Evolutionary conservation across 1,284 basidiomycete species (phyloP).

Genomic region (Cryptococcus sp.): DNA sequence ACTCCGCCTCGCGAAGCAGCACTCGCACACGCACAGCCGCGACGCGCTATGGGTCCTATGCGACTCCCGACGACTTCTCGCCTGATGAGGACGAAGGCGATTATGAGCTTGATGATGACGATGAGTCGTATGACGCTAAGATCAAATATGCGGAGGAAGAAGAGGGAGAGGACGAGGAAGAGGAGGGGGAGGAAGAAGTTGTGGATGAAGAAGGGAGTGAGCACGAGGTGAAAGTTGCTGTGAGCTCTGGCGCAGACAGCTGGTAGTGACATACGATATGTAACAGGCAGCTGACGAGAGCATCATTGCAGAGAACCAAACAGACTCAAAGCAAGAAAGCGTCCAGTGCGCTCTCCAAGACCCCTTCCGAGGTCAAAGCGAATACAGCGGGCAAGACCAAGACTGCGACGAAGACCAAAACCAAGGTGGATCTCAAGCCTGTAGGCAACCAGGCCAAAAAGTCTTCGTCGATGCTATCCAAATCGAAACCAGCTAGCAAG

Average conservation of each 20-base stretch:
- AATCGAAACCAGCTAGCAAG: background rate
- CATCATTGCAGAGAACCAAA: too few species aligned
- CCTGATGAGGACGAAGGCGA: constrained; percentile 24
- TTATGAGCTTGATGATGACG: constrained; percentile 25
- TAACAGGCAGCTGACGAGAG: too few species aligned
- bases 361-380: background rate
- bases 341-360: background rate
- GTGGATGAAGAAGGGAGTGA: constrained; percentile 5
- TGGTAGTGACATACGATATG: background rate
- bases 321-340: too few species aligned
- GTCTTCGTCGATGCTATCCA: background rate
- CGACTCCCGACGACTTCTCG: constrained; percentile 32
- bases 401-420: background rate
- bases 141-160: constrained; percentile 30
- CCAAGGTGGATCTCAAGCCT: background rate
- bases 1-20: background rate
- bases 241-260: background rate
- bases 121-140: constrained; percentile 57
- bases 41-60: constrained; percentile 33
- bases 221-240: background rate
- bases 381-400: background rate
- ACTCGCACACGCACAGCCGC: constrained; percentile 24
- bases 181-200: background rate
- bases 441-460: background rate
- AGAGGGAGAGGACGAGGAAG: constrained; percentile 32